Evolutionary conservation across 768 basidiomycete genomes (phyloP), one percentile per base, ranked within the genome.

Genomic region (Mycena floridula): DNA sequence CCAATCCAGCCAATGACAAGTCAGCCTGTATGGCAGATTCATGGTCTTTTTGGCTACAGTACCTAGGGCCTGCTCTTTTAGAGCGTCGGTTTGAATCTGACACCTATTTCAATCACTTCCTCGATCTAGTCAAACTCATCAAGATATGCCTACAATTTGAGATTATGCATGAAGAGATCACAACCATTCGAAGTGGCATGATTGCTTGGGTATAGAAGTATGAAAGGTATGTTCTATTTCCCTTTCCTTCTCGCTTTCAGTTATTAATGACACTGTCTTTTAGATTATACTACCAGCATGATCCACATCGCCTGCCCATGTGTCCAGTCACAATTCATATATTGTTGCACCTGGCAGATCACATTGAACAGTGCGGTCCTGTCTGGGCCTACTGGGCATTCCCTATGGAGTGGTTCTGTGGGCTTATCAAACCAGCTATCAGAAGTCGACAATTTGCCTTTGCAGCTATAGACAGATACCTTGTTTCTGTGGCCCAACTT

Each of bases 21-120:
- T 35, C 23, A 0, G 42, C 47, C 4, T 56, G 45, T 22, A 60
- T 60, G 0, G 63, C 66, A 0, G 65, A 67, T 22, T 49, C 48
- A 5, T 57, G 56, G 44, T 55, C 56, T 1, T 56, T 67, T 40
- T 67, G 63, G 59, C 48, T 50, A 5, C 44, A 49, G 15, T 60
- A 56, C 36, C 12, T 66, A 6, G 64, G 48, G 0, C 63, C 64
- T 2, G 42, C 56, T 4, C 45, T 68, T 2, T 57, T 67, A 7
- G 20, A 25, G 6, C 4, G 51, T 5, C 49, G 51, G 4, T 66
- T 66, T 47, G 20, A 12, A 7, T 41, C 51, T 7, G 12, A 15
- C 6, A 47, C 44, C 11, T 68, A 67, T 47, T 65, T 61, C 42
- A 44, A 55, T 3, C 65, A 68, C 42, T 64, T 67, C 37, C 16